Conservation (phyloP, 2,329 filamentous ascomycete genomes). For the Penicillium sp. region DNA sequence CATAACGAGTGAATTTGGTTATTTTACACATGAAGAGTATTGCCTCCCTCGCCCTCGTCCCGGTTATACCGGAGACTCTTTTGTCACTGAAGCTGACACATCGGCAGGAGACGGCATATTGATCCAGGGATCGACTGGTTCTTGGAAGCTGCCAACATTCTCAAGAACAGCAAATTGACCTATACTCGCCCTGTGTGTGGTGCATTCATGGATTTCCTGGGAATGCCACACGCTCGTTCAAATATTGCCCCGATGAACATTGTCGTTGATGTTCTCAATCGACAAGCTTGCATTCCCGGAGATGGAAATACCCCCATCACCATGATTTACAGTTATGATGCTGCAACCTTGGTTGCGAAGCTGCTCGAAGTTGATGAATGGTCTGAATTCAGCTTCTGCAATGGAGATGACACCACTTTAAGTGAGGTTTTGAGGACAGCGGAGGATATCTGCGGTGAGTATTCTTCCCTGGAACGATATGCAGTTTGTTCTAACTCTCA, state of each 20-base stretch:
- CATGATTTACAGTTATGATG: constrained; percentile 18
- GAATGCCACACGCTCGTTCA: constrained; percentile 5
- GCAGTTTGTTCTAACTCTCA: background rate
- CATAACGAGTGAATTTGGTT: constrained; percentile 13
- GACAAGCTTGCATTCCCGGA: constrained; percentile 10
- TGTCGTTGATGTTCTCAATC: constrained; percentile 8
- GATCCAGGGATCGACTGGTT: constrained; percentile 15
- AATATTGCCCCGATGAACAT: constrained; percentile 10
- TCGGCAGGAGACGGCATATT: constrained; percentile 7
- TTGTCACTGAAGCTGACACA: background rate
- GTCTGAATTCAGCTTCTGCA: constrained; percentile 15
- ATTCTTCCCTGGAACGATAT: too few relatives aligned
- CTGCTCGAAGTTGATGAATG: constrained; percentile 14
- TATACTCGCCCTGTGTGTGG: constrained; percentile 13
- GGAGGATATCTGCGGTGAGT: constrained; percentile 10
- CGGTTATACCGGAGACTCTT: background rate
- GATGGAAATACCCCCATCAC: constrained; percentile 9
- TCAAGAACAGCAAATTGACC: constrained; percentile 10
- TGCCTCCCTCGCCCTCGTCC: background rate
- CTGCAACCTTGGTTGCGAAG: constrained; percentile 12
- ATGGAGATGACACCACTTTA: constrained; percentile 13
- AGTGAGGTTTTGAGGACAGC: constrained; percentile 4
- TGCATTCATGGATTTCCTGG: constrained; percentile 16
- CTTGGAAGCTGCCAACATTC: constrained; percentile 8
- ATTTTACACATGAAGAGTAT: constrained; percentile 13